Percentiles rank a stretch among this genome's conserved stretches.
These are phyloP conservation scores for Pseudogymnoascus sp. DNA, from an alignment of 2,329 filamentous ascomycete species.

Conservation along the genomic window DNA sequence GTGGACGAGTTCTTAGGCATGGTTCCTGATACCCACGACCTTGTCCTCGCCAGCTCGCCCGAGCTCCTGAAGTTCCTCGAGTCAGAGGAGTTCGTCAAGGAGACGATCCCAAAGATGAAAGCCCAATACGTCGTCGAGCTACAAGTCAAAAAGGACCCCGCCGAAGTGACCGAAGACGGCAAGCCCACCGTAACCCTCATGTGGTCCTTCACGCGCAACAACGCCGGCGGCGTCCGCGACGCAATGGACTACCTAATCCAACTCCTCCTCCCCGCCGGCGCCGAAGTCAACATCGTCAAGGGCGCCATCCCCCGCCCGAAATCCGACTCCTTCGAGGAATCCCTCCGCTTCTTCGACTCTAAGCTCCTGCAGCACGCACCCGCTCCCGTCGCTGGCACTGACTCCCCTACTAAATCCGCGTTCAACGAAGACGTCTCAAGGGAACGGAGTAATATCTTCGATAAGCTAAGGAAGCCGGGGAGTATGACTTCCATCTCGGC, in stretches of 20 bases:
- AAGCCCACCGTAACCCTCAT: slow-evolving; percentile 55
- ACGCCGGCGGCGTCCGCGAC: slow-evolving; percentile 88
- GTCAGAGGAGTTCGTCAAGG: slow-evolving; percentile 71
- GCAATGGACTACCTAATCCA: slow-evolving; percentile 91
- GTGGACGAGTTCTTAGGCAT: slow-evolving; percentile 95
- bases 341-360: slow-evolving; percentile 91
- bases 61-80: slow-evolving; percentile 76
- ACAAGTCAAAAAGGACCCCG: slow-evolving; percentile 58
- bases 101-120: slow-evolving; percentile 77
- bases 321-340: slow-evolving; percentile 97
- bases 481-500: slow-evolving; percentile 92
- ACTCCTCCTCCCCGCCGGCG: slow-evolving; percentile 76
- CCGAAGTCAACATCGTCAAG: slow-evolving; percentile 82
- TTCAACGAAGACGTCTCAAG: slow-evolving; percentile 76
- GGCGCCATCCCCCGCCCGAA: slow-evolving; percentile 96
- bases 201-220: slow-evolving; percentile 90
- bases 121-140: slow-evolving; percentile 88
- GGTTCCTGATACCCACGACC: slow-evolving; percentile 93
- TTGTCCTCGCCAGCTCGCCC: slow-evolving; percentile 70
- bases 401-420: slow-evolving; percentile 79
- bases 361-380: slow-evolving; percentile 93
- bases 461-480: slow-evolving; percentile 87
- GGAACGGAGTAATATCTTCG: slow-evolving; percentile 78
- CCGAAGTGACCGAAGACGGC: slow-evolving; percentile 51
- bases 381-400: slow-evolving; percentile 61